phyloP scores from a whole-genome alignment of 1,284 basidiomycete genomes.

The Sanguinoderma infundibulare region DNA sequence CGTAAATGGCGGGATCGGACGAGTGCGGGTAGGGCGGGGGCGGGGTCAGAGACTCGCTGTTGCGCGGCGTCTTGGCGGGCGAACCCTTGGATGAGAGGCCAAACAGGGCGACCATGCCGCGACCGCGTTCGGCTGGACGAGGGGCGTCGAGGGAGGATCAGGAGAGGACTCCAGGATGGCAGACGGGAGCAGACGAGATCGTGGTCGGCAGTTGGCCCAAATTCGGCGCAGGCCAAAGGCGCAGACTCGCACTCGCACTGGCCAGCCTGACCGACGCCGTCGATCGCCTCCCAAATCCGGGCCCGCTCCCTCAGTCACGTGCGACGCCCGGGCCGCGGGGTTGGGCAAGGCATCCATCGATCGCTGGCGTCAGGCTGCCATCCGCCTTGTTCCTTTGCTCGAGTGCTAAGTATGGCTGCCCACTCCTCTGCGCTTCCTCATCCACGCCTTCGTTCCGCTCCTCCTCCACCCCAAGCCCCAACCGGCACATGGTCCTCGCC shows the following conservation, averaged over 20 bases:
- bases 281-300: no score
- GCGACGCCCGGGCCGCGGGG: no score
- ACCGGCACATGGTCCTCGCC: background rate
- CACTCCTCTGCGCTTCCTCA: background rate
- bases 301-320: no score
- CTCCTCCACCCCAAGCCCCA: background rate
- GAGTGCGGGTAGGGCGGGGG: conserved; percentile 46
- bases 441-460: background rate
- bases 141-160: conserved; percentile 12
- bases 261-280: no score
- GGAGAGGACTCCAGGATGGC: conserved; percentile 20
- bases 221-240: conserved; percentile 6
- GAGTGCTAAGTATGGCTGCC: no score
- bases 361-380: no score
- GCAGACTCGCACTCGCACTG: background rate
- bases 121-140: conserved; percentile 18
- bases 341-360: background rate
- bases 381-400: no score
- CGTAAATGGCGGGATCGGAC: conserved; percentile 42
- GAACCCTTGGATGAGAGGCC: conserved; percentile 37
- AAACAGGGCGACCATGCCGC: conserved; percentile 46
- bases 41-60: conserved; percentile 30
- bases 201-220: conserved; percentile 17
- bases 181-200: conserved; percentile 7
- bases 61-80: conserved; percentile 26